Conservation (phyloP, 495 filamentous ascomycete genomes). For the Physcia stellaris region DNA sequence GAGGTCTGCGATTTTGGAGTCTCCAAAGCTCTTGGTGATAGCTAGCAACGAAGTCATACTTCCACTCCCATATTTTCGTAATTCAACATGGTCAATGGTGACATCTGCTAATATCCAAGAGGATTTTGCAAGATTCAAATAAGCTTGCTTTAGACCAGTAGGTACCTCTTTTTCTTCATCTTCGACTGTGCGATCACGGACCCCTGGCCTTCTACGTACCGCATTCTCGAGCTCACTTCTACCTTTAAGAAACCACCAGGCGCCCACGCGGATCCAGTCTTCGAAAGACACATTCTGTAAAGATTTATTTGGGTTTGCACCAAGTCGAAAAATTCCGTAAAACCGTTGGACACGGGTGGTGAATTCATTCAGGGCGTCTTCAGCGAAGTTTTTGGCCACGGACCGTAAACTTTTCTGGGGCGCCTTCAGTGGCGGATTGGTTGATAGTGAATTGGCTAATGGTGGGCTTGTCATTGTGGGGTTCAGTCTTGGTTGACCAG, state of each 20-base stretch:
- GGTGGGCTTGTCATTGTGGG: background rate
- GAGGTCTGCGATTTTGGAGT: conserved; percentile 32
- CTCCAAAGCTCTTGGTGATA: conserved; percentile 31
- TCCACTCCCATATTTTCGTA: conserved; percentile 32
- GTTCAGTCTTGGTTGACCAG: background rate
- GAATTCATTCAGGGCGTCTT: conserved; percentile 56
- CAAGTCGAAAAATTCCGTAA: conserved; percentile 51
- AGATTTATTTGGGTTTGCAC: conserved; percentile 56
- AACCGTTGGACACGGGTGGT: conserved; percentile 50
- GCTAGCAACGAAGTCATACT: conserved; percentile 30
- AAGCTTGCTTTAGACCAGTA: conserved; percentile 37
- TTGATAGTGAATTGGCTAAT: background rate
- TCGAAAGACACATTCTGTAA: conserved; percentile 41
- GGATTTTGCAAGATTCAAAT: conserved; percentile 67
- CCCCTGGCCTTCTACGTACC: conserved; percentile 34
- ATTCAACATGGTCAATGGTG: conserved; percentile 38
- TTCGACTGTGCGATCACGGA: background rate
- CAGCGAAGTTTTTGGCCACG: conserved; percentile 28
- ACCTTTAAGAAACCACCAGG: conserved; percentile 84
- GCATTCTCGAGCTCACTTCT: conserved; percentile 56
- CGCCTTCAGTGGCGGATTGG: too few species aligned
- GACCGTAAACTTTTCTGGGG: conserved; percentile 12
- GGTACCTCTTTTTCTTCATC: background rate
- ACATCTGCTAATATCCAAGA: conserved; percentile 67
- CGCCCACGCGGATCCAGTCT: conserved; percentile 53